Evolutionary conservation across 2,329 filamentous ascomycete species (phyloP), one percentile per base, ranked within the genome.

Genomic region (Aspergillus brunneoviolaceus): DNA sequence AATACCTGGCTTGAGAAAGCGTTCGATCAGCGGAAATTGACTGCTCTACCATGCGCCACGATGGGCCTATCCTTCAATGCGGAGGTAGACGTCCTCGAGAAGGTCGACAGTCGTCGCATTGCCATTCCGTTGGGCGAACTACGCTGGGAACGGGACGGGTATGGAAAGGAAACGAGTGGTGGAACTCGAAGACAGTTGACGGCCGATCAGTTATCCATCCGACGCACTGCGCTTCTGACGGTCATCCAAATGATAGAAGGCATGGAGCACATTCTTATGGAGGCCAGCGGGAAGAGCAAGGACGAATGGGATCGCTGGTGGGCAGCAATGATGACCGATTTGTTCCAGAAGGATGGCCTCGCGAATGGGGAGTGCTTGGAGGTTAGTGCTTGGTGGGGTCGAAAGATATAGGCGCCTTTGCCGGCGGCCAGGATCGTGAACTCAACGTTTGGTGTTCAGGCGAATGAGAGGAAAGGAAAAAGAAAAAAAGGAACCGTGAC

Each of bases 301-400:
- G 92, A 96, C 67, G 93, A 97, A 77, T 97, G 92, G 92, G 90
- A 96, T 74, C 82, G 87, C 48, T 97, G 93, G 93, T 87, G 90
- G 78, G 87, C 88, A 47, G 91, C 89, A 75, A 91, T 96, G 89
- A 94, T 92, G 84, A 85, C 86, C 51, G 89, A 95, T 75, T 77
- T 97, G 70, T 83, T 96, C 71, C 87, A 89, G 73, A 89, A 94
- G 62, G 88, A 87, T 57, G 90, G 91, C 21, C 88, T 90, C 19
- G 87, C 85, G 51, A 92, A 87, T 80, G 92, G 93, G 51, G 93
- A 97, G 76, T 96, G 92, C 75, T 79, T 97, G 21, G 86, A 88
- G 74, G 76, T 87, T 60, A 86, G 85, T 49, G 84, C 85, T 16
- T 88, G 85, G 85, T 88, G 85, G 85, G 85, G 83, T 55, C 80